A percentile compares a stretch with the other conserved stretches of the same genome.
Conservation (phyloP, 768 basidiomycete species). For the Macrolepiota albuminosa region DNA sequence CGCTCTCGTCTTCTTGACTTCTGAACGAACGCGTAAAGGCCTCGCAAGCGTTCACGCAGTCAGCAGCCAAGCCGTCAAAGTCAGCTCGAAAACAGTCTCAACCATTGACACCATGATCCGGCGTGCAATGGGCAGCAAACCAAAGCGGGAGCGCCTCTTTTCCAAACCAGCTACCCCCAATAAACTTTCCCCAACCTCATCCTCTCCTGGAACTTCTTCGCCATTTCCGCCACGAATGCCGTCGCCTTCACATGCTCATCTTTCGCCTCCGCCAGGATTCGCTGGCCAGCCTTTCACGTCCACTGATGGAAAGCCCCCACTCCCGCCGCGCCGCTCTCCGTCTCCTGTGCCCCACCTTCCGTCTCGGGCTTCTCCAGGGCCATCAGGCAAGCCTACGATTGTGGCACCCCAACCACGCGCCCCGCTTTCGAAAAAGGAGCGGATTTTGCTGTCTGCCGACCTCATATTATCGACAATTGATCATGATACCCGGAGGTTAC, state of each 20-base stretch:
- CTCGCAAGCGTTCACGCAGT: constrained; percentile 59
- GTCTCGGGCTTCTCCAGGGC: constrained; percentile 20
- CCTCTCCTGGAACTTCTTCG: background rate
- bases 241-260: constrained; percentile 11
- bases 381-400: constrained; percentile 3
- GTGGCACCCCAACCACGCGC: constrained; percentile 14
- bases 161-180: background rate
- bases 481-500: constrained; percentile 46
- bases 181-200: constrained; percentile 8
- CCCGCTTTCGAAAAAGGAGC: constrained; percentile 37
- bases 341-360: constrained; percentile 32
- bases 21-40: constrained; percentile 51
- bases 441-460: constrained; percentile 58
- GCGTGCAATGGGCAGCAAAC: constrained; percentile 45
- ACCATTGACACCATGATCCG: constrained; percentile 59
- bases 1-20: constrained; percentile 54
- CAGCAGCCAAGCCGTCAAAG: constrained; percentile 61
- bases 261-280: constrained; percentile 17
- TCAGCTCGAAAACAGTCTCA: constrained; percentile 57
- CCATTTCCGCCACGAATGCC: constrained; percentile 17
- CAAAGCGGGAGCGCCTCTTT: constrained; percentile 23
- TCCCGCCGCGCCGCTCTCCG: constrained; percentile 27
- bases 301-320: constrained; percentile 21
- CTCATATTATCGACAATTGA: constrained; percentile 63
- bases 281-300: constrained; percentile 6